Evolutionary conservation across 73 alveolate species (phyloP).

Genomic region (Paramecium pentaurelia): DNA sequence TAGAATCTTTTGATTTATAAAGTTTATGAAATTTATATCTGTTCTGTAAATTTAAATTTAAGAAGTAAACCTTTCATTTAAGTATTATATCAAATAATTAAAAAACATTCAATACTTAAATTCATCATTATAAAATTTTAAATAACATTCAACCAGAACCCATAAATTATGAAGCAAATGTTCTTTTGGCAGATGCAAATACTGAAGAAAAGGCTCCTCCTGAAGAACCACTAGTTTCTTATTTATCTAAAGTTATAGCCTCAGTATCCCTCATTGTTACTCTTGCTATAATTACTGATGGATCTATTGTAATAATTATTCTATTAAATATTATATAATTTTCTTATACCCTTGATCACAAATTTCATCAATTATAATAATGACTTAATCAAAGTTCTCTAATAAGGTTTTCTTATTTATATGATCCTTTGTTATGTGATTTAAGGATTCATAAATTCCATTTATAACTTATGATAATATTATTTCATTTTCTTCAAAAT

Average conservation of each 20-base stretch:
- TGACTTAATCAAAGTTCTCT: neutral
- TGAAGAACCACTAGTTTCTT: neutral
- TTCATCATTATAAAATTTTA: neutral
- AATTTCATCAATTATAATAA: slow-evolving; percentile 25
- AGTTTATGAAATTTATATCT: neutral
- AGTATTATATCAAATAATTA: neutral
- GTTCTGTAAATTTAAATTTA: neutral
- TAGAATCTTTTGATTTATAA: neutral
- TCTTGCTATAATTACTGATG: slow-evolving; percentile 25
- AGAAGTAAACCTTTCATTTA: neutral
- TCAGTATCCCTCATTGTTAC: neutral
- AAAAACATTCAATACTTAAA: neutral
- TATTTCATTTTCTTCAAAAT: slow-evolving; percentile 13
- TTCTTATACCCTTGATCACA: neutral
- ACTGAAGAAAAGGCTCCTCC: slow-evolving; percentile 46
- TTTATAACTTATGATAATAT: neutral
- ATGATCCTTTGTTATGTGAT: slow-evolving; percentile 21
- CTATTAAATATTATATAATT: neutral
- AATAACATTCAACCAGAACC: slow-evolving; percentile 7
- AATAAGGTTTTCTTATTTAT: neutral
- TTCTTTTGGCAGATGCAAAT: slow-evolving; percentile 26
- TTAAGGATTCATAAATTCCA: neutral
- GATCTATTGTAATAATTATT: slow-evolving; percentile 18
- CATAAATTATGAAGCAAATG: slow-evolving; percentile 30
- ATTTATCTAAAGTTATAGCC: neutral